Conservation (phyloP, 495 filamentous ascomycete genomes). For the Coniosporium apollinis region DNA sequence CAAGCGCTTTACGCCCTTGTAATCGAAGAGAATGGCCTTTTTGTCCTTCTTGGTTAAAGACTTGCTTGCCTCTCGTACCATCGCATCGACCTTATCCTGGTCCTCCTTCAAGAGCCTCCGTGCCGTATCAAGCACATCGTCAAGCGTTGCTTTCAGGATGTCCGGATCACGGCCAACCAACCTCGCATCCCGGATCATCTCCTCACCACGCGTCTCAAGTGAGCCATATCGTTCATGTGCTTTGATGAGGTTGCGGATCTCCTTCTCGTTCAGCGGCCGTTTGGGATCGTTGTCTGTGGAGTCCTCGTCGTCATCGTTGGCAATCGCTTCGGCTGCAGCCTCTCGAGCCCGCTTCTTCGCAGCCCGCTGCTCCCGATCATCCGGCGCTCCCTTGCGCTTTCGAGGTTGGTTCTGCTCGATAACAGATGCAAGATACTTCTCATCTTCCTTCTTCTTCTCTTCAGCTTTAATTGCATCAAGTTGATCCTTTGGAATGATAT, state of each 20-base stretch:
- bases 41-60: slow-evolving; percentile 84
- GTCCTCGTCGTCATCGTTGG: slow-evolving; percentile 33
- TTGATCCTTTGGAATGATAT: slow-evolving; percentile 91
- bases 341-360: slow-evolving; percentile 85
- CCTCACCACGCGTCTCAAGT: slow-evolving; percentile 69
- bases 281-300: slow-evolving; percentile 57
- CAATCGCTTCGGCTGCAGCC: slow-evolving; percentile 33
- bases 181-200: slow-evolving; percentile 70
- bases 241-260: slow-evolving; percentile 75
- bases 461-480: slow-evolving; percentile 76
- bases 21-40: slow-evolving; percentile 90
- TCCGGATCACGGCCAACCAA: slow-evolving; percentile 63
- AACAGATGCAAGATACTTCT: slow-evolving; percentile 62
- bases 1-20: slow-evolving; percentile 73
- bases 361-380: slow-evolving; percentile 62
- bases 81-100: slow-evolving; percentile 34
- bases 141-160: slow-evolving; percentile 50
- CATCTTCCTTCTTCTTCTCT: slow-evolving; percentile 68
- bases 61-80: slow-evolving; percentile 53
- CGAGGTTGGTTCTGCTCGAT: slow-evolving; percentile 77
- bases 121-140: slow-evolving; percentile 58
- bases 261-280: slow-evolving; percentile 73
- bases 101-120: slow-evolving; percentile 54
- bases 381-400: slow-evolving; percentile 54
- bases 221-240: slow-evolving; percentile 79